Conservation (phyloP, 2,329 filamentous ascomycete genomes). For the Cercospora sp. region DNA sequence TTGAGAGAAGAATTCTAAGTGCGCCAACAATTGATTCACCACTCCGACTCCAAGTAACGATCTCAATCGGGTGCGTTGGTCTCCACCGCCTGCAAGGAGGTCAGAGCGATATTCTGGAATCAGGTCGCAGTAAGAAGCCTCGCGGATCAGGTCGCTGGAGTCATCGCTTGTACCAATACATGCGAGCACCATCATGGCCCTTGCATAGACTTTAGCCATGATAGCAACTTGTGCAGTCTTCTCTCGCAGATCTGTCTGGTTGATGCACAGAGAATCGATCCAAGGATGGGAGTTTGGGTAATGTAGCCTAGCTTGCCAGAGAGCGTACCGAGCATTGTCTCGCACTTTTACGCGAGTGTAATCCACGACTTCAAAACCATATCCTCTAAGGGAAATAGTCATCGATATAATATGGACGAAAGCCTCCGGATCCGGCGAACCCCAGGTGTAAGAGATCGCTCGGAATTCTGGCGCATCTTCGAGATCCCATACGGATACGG, state of each 20-base stretch:
- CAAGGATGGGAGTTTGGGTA: neutral
- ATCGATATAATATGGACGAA: neutral
- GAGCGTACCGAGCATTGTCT: neutral
- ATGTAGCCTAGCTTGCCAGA: neutral
- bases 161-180: neutral
- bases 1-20: too few species aligned
- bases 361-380: neutral
- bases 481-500: neutral
- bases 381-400: too few species aligned
- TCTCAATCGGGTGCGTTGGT: too few species aligned
- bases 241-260: neutral
- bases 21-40: too few species aligned
- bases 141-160: neutral
- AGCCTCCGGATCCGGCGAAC: neutral
- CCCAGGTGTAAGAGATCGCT: conserved; percentile 8
- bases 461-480: neutral
- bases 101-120: too few species aligned
- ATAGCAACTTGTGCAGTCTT: neutral
- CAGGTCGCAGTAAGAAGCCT: too few species aligned
- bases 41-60: too few species aligned
- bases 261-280: neutral
- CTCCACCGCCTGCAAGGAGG: too few species aligned
- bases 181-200: neutral
- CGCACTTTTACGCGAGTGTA: neutral
- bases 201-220: neutral